Conservation (phyloP, 176 grass and related monocot species). For the Oryza punctata region DNA sequence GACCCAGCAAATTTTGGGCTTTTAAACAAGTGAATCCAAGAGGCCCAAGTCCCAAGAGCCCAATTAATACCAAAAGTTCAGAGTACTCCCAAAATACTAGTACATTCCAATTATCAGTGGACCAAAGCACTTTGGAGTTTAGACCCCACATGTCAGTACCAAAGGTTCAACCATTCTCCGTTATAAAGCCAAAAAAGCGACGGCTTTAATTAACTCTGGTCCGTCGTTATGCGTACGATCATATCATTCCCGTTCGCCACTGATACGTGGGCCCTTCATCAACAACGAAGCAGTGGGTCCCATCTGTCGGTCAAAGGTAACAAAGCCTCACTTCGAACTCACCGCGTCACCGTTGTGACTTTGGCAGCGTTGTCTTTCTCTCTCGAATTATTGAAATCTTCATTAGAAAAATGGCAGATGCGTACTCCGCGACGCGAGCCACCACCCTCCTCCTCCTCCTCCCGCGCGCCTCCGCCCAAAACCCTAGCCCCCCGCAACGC, state of each 20-base stretch:
- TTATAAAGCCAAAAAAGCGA: background rate
- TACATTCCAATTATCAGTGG: background rate
- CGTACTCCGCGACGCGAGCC: no score
- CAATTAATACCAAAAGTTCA: no score
- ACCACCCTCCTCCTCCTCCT: no score
- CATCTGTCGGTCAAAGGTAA: fast-evolving
- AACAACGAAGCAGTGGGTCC: fast-evolving
- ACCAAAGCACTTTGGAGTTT: no score
- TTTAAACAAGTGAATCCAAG: background rate
- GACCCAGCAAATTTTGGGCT: background rate
- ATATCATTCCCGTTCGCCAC: fast-evolving
- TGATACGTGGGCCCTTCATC: background rate
- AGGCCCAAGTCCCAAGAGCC: no score
- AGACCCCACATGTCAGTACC: background rate
- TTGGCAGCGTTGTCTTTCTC: slow-evolving; percentile 24
- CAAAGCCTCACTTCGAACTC: background rate
- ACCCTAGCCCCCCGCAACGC: slow-evolving; percentile 44
- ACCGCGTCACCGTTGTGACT: background rate
- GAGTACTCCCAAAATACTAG: no score
- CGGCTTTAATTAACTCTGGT: background rate
- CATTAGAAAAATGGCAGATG: background rate
- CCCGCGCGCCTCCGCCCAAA: slow-evolving; percentile 2
- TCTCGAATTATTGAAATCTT: background rate
- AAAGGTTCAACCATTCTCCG: no score
- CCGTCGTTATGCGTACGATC: background rate